Base-by-base conservation (phyloP, 306 rosid genomes). In the Clitoria ternatea region DNA sequence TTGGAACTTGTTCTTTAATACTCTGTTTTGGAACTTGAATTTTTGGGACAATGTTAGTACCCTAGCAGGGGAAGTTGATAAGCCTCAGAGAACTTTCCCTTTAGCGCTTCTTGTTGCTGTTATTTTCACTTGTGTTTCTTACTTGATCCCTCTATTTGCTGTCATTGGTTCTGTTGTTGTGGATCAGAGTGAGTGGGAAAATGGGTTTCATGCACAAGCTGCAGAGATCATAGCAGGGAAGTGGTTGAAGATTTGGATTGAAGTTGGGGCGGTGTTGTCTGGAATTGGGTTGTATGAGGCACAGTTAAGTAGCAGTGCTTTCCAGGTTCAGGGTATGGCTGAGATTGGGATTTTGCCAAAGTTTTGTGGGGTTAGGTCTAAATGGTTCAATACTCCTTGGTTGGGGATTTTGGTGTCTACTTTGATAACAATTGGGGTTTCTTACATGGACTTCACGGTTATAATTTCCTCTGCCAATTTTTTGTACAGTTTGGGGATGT, bases 281-380 rank as follows among this genome's bases (percentile, higher is more conserved):
- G 71, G 80, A 7, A 80, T 80, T 55, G 96, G 96, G 1, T 79
- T 87, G 1, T 87, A 72, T 22, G 90, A 89, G 64, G 91, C 96
- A 6, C 89, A 85, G 14, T 43, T 89, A 43, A 87, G 92, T 54
- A 89, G 85, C 14, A 77, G 89, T 61, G 86, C 96, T 4, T 83
- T 72, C 23, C 96, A 89, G 45, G 40, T 85, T n/a, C 26, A 66
- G 29, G 96, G 92, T 7, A 89, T 89, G 96, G 87, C 87, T 0
- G 92, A 85, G 6, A 64, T 87, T 4, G 92, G 96, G 4, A 61
- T 82, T 18, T 20, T 89, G 2, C 96, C 92, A 0, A 40, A 13
- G 59, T 2, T 79, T 61, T 87, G 79, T 4, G 85, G 77, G 0
- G 18, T 55, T 7, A 56, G 83, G 13, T 81, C 87, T 1, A 63